Evolutionary conservation across 2,329 filamentous ascomycete genomes (phyloP), one percentile per base, ranked within the genome.

Genomic region (Paradendryphiella salina): DNA sequence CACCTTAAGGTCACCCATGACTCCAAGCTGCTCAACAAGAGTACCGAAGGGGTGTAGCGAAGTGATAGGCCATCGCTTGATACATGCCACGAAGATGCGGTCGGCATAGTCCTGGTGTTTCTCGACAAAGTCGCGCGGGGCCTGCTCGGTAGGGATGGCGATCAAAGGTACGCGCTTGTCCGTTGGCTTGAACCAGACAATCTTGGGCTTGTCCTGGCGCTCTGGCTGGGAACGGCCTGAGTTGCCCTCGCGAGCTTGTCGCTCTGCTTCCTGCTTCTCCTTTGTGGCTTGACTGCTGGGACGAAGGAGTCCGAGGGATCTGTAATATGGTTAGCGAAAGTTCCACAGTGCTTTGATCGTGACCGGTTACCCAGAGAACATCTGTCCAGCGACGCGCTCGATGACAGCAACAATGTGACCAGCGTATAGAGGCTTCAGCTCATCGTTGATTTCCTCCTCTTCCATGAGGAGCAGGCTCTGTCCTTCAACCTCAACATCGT

Each of bases 151-250:
- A 1, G 94, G 94, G 59, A 99, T 99, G 46, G 94, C 94, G 74
- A 99, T 99, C 60, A 99, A 81, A 41, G 94, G 94, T 39, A 99
- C 94, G 70, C 94, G 90, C 83, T 99, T 97, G 77, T 99, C 94
- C 1, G 94, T 99, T 51, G 94, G 94, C 81, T 99, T 99, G 80
- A 99, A 99, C 94, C 94, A 99, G 34, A 99, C 94, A 76, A 99
- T 99, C 85, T 99, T 99, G 57, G 94, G 94, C 77, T 96, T 96
- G 59, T 99, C 94, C 72, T 95, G 91, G 46, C 92, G 89, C 59
- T 88, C 86, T 55, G 92, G 89, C 60, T 94, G 86, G 45, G 86
- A 83, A 54, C 82, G 83, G 56, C 88, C 86, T 46, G 82, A 82
- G 60, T 80, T 82, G 56, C 92, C 93, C 71, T 97, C 93, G 63